phyloP scores from a whole-genome alignment of 2,329 filamentous ascomycete species.

The Fusarium sambucinum region DNA sequence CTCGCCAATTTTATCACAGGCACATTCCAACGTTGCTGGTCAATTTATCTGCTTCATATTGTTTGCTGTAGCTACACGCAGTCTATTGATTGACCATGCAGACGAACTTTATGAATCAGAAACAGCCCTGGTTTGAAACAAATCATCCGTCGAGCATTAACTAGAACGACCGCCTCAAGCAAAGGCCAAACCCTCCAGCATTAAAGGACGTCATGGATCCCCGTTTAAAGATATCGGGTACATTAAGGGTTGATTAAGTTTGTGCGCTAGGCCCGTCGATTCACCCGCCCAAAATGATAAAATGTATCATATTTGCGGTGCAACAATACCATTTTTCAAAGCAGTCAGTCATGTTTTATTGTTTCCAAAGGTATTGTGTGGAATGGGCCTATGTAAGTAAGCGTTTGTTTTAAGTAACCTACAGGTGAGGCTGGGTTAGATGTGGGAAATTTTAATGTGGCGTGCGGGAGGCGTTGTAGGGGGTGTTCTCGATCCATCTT shows the following conservation, averaged over 20 bases:
- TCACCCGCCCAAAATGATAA: background rate
- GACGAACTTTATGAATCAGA: background rate
- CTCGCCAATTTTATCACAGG: background rate
- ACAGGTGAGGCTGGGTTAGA: conserved; percentile 3
- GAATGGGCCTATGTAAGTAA: background rate
- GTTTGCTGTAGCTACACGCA: background rate
- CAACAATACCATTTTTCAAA: background rate
- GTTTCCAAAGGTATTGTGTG: background rate
- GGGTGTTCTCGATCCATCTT: conserved; percentile 11
- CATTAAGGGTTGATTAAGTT: conserved; percentile 24
- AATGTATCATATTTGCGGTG: background rate
- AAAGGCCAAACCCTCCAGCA: conserved; percentile 7
- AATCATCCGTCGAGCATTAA: conserved; percentile 2
- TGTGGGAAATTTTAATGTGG: conserved; percentile 14
- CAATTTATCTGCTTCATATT: background rate
- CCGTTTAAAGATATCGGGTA: conserved; percentile 19
- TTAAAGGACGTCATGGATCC: conserved; percentile 27
- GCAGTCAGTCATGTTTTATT: background rate
- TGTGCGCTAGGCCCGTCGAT: conserved; percentile 41
- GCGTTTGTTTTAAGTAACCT: background rate
- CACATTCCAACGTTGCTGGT: background rate
- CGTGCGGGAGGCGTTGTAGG: conserved; percentile 23
- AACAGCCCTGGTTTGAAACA: conserved; percentile 7
- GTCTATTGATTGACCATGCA: background rate
- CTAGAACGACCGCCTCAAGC: background rate